Base-by-base conservation (phyloP, 139 green algal genomes). In the Astrephomene gubernaculifera region DNA sequence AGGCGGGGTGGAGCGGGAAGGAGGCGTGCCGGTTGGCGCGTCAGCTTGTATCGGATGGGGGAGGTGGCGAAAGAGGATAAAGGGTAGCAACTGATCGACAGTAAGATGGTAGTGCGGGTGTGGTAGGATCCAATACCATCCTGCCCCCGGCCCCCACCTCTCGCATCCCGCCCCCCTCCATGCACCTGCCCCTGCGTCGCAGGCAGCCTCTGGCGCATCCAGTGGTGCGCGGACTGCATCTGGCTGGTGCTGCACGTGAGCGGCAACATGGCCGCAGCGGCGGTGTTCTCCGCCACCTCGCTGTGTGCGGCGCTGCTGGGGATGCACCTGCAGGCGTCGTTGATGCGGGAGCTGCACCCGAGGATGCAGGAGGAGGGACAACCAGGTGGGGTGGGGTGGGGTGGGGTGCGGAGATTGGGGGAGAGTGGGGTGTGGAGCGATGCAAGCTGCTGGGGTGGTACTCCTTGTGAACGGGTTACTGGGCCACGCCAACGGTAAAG, bases 161-260 rank as follows among this genome's bases (percentile, higher is more conserved):
- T 14, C 2, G 19, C 64, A 71, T 33, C 64, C 64, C 31, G 14
- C 31, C 31, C 25, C 64, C 64, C 19, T 43, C 25, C 45, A 29
- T 41, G 1, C 70, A n/a, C 70, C 10, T 24, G 4, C 63, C 63
- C 63, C 63, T 24, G 31, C 57, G 31, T 22, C 41, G 27, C 57
- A 83, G 76, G 76, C 19, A 60, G 72, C 76, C 35, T 41, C 14
- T 83, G 76, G 76, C 76, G 72, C 60, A 43, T 83, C 4, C 60
- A 73, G 60, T 83, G 76, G 76, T 83, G 72, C 57, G 31, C 25
- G 24, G 76, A 83, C 76, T 64, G 49, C 60, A 63, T 83, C 35
- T 83, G 76, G 76, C 60, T 83, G 38, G 14, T 83, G 29, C 60
- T 83, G n/a, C 39, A 72, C 60, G 76, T 61, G 1, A 27, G 31